Evolutionary conservation across 1,284 basidiomycete genomes (phyloP), one percentile per base, ranked within the genome.

Genomic region (Fomitopsis schrenkii): DNA sequence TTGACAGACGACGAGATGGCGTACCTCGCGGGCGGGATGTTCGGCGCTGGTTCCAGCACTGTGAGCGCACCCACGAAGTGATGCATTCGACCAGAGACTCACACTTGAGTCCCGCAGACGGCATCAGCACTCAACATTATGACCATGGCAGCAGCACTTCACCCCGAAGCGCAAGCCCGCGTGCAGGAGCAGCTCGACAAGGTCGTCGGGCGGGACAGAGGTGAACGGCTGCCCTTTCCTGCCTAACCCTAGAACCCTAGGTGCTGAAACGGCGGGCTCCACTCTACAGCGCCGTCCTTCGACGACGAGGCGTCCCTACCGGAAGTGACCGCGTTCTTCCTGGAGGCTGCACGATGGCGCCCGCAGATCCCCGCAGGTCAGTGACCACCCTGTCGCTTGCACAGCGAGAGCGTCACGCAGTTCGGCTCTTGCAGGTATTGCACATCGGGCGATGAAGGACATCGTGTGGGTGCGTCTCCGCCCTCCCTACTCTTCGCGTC

Each of bases 41-140:
- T 86, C 60, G 87, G 84, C 40, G 86, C 85, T 0, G 86, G 86
- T 5, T 81, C 80, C 2, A 86, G 86, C 59, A 88, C 86, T n/a
- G 81, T 81, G 22, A 2, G 38, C 26, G 48, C 22, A 63, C 38
- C n/a, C 44, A 10, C 22, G 3, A 9, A 3, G 48, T 33, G 58
- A 8, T 12, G 26, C 28, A 15, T 41, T 35, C 28, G 33, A 22
- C 7, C 44, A 19, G 15, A 5, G 30, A 14, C 53, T 41, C 26
- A 54, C 35, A 12, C 15, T 10, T 17, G 30, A 46, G 48, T 7
- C 38, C 7, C 12, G 6, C 30, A 83, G 72, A 86, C 81, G 3
- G 80, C 83, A 0, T 78, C 80, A 8, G 86, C 81, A 81, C 46
- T 74, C 12, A 52, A 26, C 33, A n/a, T 52, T 3, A 33, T 78